Percentiles rank a stretch among this genome's conserved stretches.
phyloP scores from a whole-genome alignment of 257 asterid species.

The Solanum tarijense region DNA sequence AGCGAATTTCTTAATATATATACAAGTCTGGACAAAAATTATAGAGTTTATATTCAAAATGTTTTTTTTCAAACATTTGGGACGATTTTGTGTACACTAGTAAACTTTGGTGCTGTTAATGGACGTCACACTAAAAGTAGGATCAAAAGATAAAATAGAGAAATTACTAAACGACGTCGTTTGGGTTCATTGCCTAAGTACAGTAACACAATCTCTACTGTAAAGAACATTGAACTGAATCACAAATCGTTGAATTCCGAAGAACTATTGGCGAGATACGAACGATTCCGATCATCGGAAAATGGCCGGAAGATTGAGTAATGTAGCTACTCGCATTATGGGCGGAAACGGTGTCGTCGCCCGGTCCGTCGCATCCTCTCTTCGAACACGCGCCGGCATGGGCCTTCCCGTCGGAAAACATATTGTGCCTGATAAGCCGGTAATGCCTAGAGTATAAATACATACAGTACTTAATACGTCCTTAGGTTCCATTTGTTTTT shows the following conservation, averaged over 20 bases:
- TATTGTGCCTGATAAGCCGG: constrained; percentile 84
- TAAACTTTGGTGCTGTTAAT: neutral
- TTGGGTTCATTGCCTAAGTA: neutral
- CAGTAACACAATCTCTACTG: neutral
- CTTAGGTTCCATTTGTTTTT: neutral
- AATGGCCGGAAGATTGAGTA: constrained; percentile 76
- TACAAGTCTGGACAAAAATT: too few relatives aligned
- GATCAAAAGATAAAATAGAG: neutral
- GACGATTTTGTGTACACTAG: neutral
- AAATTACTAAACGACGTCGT: neutral
- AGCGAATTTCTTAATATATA: neutral
- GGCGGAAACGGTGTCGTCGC: constrained; percentile 70
- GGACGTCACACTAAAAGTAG: neutral
- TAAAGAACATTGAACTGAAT: neutral
- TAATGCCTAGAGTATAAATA: constrained; percentile 2
- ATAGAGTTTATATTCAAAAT: too few relatives aligned
- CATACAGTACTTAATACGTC: neutral
- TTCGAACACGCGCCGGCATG: constrained; percentile 89
- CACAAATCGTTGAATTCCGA: neutral
- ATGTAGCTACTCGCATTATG: constrained; percentile 72
- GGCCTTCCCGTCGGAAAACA: constrained; percentile 94
- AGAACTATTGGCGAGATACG: neutral
- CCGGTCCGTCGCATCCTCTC: constrained; percentile 62
- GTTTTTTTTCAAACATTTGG: neutral
- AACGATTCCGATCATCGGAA: neutral